These are phyloP conservation scores for Sonneratia alba DNA, from an alignment of 345 rosid species.

Conservation along the genomic window DNA sequence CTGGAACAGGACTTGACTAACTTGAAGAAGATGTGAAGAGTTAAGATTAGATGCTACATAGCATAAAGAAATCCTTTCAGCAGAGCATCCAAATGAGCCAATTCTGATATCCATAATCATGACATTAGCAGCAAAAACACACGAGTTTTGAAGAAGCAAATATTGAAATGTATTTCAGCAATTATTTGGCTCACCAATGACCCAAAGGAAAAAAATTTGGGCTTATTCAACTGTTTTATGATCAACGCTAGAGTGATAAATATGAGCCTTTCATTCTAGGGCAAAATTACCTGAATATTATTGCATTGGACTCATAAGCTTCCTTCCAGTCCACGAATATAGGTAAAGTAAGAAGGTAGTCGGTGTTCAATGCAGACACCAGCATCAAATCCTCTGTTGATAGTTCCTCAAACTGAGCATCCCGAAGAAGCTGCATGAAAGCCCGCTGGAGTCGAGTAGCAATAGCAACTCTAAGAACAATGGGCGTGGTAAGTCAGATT, in stretches of 20 bases:
- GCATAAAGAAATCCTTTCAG: too few relatives aligned
- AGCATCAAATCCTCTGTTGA: conserved; percentile 77
- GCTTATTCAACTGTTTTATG: too few relatives aligned
- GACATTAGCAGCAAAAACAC: too few relatives aligned
- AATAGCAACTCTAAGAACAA: conserved; percentile 47
- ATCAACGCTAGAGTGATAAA: background rate
- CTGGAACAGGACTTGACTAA: too few relatives aligned
- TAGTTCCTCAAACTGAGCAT: conserved; percentile 87
- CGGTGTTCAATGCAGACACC: conserved; percentile 78
- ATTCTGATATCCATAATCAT: too few relatives aligned
- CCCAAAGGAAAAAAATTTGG: background rate
- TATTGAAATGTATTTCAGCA: too few relatives aligned
- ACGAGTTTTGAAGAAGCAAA: too few relatives aligned
- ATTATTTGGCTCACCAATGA: background rate
- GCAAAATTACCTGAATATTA: conserved; percentile 59
- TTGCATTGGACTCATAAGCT: conserved; percentile 77
- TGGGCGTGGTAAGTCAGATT: conserved; percentile 10
- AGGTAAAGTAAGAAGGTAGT: conserved; percentile 90
- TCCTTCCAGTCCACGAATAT: conserved; percentile 86
- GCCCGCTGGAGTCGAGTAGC: conserved; percentile 84
- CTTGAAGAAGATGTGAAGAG: too few relatives aligned
- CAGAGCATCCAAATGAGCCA: too few relatives aligned
- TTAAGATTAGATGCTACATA: too few relatives aligned
- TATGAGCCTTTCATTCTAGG: background rate
- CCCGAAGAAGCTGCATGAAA: conserved; percentile 77